Evolutionary conservation across 1,139 yeast species (phyloP), one percentile per base, ranked within the genome.

Genomic region (Candida sp.): DNA sequence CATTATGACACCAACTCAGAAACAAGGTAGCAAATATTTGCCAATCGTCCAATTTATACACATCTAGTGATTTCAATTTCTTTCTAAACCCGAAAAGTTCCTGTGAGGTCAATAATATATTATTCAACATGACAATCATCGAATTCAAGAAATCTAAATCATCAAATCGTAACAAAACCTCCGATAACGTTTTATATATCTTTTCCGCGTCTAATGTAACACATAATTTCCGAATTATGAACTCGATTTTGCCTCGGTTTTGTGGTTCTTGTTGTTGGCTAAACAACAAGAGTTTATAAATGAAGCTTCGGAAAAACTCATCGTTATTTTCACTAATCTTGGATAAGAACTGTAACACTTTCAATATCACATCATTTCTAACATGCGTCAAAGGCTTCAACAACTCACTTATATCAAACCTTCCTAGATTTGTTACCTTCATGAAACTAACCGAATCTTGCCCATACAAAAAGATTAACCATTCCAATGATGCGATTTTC

Each of bases 1-100:
- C 83, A 59, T 90, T 91, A 51, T 87, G 87, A 54, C 96, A 84
- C 99, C 99, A 95, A 45, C 96, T 84, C 56, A 80, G 83, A 65
- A 93, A 95, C 44, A 95, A 70, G 0, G 84, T 74, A 15, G 87
- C 77, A 61, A 95, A 95, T 42, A 91, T 71, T 27, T 75, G 64
- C 73, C 86, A 82, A 45, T 90, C 96, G 39, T 83, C 87, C 5
- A 66, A 47, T 44, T 69, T 70, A 43, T 75, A 72, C 4, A 66
- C 61, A 43, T 74, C 79, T 36, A 75, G 61, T 42, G 59, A 68
- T 48, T 72, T 81, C 41, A 93, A 68, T 55, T 87, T 80, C 49
- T 79, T 81, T 42, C 99, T 77, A 52, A 93, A 73, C 1, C 75
- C 73, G 0, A 81, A 67, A 41, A 95, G 70, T 56, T 93, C 99